Percentiles rank a stretch among this genome's conserved stretches.
These are phyloP conservation scores for barrel medic (Medicago truncatula) DNA, from an alignment of 306 rosid genomes.

Conservation along the genomic window MtrunA17r5.0-ANR NC_053048.1:43649001-43649500, in stretches of 20 bases:
- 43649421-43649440: too few species aligned
- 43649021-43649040: slow-evolving; percentile 68
- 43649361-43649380: too few species aligned
- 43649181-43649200: neutral
- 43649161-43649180: slow-evolving; percentile 25
- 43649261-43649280: slow-evolving; percentile 26
- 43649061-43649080: slow-evolving; percentile 70
- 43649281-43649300: neutral
- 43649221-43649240: neutral
- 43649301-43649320: neutral
- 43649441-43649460: neutral
- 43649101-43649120: slow-evolving; percentile 68
- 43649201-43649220: neutral
- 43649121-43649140: slow-evolving; percentile 75
- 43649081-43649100: slow-evolving; percentile 70
- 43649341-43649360: too few species aligned
- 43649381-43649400: too few species aligned
- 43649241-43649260: neutral
- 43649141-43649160: slow-evolving; percentile 47
- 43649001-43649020: slow-evolving; percentile 67
- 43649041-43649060: slow-evolving; percentile 64
- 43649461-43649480: neutral
- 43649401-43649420: neutral
- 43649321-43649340: too few species aligned
- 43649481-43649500: neutral